Percentiles rank a stretch among this genome's conserved stretches.
Evolutionary conservation across 2,329 filamentous ascomycete species (phyloP).

Genomic region (Emericellopsis atlantica): DNA sequence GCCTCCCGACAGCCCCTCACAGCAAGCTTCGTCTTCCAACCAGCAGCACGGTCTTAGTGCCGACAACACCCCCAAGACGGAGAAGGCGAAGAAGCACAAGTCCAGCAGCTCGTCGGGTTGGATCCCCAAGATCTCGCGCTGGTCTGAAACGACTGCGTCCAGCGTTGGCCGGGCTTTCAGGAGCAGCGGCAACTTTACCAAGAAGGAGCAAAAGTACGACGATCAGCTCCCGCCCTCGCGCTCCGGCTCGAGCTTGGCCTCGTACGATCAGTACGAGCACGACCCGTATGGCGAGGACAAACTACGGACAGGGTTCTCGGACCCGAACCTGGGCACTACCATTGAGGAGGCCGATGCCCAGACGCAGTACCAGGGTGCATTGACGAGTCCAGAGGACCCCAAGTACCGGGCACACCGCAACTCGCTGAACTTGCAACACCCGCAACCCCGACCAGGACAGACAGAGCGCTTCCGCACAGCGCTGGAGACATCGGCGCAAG

Average conservation of each 20-base stretch:
- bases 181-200: conserved; percentile 34
- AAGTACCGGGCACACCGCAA: conserved; percentile 77
- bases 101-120: conserved; percentile 65
- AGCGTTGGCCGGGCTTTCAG: conserved; percentile 71
- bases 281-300: conserved; percentile 48
- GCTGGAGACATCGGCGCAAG: conserved; percentile 59
- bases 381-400: conserved; percentile 50
- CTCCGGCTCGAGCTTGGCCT: conserved; percentile 62
- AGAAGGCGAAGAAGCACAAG: conserved; percentile 80
- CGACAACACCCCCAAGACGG: conserved; percentile 64
- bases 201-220: conserved; percentile 47
- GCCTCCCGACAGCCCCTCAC: conserved; percentile 46
- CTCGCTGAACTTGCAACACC: conserved; percentile 68
- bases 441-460: conserved; percentile 62
- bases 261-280: conserved; percentile 36
- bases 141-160: conserved; percentile 92
- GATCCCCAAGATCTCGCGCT: conserved; percentile 89
- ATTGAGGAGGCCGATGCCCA: conserved; percentile 11
- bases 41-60: conserved; percentile 40
- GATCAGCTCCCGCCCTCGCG: conserved; percentile 51
- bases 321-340: conserved; percentile 27
- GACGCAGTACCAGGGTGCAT: conserved; percentile 32
- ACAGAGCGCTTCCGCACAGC: conserved; percentile 63
- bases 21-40: conserved; percentile 26
- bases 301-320: conserved; percentile 42